A percentile compares a stretch with the other conserved stretches of the same genome.
Conservation (phyloP, 2,329 filamentous ascomycete species). For the Claviceps pazoutovae region DNA sequence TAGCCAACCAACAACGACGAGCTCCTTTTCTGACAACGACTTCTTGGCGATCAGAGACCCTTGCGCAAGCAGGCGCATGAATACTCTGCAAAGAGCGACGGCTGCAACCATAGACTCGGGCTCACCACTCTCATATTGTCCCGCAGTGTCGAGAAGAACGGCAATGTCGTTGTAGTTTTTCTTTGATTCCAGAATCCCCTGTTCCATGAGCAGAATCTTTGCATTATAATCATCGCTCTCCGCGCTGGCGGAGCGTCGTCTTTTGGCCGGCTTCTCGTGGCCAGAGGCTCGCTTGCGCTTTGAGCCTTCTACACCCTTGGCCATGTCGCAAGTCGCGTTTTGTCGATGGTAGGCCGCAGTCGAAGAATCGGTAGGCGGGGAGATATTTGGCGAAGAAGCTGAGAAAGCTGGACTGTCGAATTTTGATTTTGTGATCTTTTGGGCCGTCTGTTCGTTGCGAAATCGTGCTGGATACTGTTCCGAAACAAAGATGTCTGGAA, state of each 20-base stretch:
- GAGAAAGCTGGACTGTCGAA: background rate
- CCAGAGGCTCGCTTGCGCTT: slow-evolving; percentile 40
- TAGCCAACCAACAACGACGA: slow-evolving; percentile 64
- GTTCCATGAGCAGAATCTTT: slow-evolving; percentile 62
- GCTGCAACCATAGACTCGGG: slow-evolving; percentile 52
- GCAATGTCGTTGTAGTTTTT: slow-evolving; percentile 89
- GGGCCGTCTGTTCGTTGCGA: background rate
- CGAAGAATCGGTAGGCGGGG: background rate
- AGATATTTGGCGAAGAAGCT: too few relatives aligned
- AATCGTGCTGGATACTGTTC: background rate
- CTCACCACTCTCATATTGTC: slow-evolving; percentile 31
- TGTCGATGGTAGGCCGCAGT: background rate
- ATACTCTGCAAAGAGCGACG: slow-evolving; percentile 74
- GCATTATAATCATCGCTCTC: slow-evolving; percentile 41
- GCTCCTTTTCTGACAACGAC: slow-evolving; percentile 56
- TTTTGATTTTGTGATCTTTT: background rate
- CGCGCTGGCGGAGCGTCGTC: slow-evolving; percentile 31
- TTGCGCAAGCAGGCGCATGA: slow-evolving; percentile 63
- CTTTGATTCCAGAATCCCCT: slow-evolving; percentile 69
- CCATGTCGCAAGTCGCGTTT: slow-evolving; percentile 13
- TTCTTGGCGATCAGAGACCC: slow-evolving; percentile 56
- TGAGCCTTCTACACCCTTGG: slow-evolving; percentile 10
- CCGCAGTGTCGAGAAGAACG: slow-evolving; percentile 46
- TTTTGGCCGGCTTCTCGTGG: slow-evolving; percentile 34
- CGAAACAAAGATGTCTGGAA: background rate